Evolutionary conservation across 495 filamentous ascomycete genomes (phyloP), one percentile per base, ranked within the genome.

Genomic region (Sporormia fimetaria): DNA sequence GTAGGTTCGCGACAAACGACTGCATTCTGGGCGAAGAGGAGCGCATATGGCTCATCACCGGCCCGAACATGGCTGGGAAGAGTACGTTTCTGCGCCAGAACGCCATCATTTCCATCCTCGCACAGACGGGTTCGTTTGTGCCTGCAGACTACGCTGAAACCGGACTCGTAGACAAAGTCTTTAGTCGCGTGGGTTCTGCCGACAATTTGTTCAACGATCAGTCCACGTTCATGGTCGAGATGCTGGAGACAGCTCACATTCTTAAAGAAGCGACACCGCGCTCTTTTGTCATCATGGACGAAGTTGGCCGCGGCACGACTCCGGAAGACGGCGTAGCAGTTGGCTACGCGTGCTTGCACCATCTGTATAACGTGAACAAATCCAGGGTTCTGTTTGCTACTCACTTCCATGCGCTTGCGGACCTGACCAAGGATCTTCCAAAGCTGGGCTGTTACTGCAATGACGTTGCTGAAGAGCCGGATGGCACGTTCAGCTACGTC

Each of bases 41-140:
- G 49, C 67, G 73, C 3, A 70, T 87, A 28, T 88, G 83, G 80
- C 71, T 98, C 18, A 82, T 98, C 47, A 95, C 88, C 0, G 90
- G 90, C 4, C 90, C 92, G n/a, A 98, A 98, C 65, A 98, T 98
- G 90, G 92, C 80, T 4, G 90, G 90, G 21, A 98, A 98, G 63
- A 85, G 78, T 56, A 98, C 90, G 0, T 98, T 92, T 55, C 67
- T 98, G 2, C 78, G 92, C 2, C 90, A 95, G 42, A 95, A 93
- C 62, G 90, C 90, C 1, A 66, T 98, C 40, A 92, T 95, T 52
- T 82, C 81, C 4, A 83, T 98, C 40, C 72, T 98, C 6, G 87
- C 92, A 0, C 90, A 98, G 58, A 77, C 83, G 0, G 90, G 90
- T 1, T 86, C 76, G 24, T 96, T 85, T 52, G 88, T 98, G 0